Evolutionary conservation across 257 asterid species (phyloP), one percentile per base, ranked within the genome.

Genomic region (Anisodus tanguticus): DNA sequence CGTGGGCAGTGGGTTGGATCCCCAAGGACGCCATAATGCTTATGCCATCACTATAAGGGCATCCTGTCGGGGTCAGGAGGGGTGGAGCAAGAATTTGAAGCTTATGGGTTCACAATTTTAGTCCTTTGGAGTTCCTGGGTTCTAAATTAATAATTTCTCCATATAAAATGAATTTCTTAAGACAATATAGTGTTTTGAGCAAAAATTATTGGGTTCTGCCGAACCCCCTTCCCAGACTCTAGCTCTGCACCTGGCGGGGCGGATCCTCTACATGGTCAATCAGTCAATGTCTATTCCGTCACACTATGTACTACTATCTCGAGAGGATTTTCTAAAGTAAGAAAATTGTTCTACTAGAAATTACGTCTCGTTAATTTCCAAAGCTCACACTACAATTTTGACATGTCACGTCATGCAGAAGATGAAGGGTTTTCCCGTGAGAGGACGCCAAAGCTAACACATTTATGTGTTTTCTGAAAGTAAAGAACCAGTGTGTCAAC

Each of bases 361-460:
- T 9, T 31, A 49, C 41, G 4, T 47, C 19, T 22, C 12, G 80
- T 49, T 22, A 76, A 76, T 12, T 11, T 74, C 80, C 49, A 19
- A 74, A 19, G 60, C 39, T 47, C 39, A 47, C n/a, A 19, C 22
- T 37, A 49, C 9, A 49, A 74, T 22, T 49, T 74, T 49, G n/a
- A 0, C 80, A 74, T 19, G 19, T 49, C 19, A 49, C 11, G 41
- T 19, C 17, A 72, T 5, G 11, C 59, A 45, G 41, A 72, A n/a
- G n/a, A 47, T 72, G 11, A 19, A 11, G 17, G 0, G 10, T 72
- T 45, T 47, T 1, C 60, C 55, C n/a, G 6, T 8, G 0, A 51
- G 60, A 72, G 58, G 80, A 74, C 7, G 60, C 1, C 60, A 22
- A 74, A 74, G n/a, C 19, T 6, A 74, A 47, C 80, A 72, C 60